Evolutionary conservation across 352 stramenopile genomes (phyloP).

Genomic region (Elongisporangium undulatum): DNA sequence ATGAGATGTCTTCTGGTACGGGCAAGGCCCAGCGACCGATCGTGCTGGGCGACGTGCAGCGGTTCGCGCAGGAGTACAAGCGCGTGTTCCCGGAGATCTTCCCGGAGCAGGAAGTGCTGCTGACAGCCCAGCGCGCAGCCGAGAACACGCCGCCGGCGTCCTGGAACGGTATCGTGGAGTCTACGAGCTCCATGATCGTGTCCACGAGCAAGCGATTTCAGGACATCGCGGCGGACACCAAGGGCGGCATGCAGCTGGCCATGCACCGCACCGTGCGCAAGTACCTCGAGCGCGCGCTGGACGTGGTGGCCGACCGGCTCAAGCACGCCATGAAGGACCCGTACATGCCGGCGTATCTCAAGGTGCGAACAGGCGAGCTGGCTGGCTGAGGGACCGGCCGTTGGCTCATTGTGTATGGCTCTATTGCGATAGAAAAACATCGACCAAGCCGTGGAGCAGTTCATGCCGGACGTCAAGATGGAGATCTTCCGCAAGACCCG

Average conservation of each 20-base stretch:
- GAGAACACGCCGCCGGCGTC: constrained; percentile 21
- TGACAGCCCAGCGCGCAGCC: constrained; percentile 41
- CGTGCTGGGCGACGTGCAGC: constrained; percentile 60
- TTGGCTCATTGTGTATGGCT: constrained; percentile 2
- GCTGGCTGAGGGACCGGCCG: neutral
- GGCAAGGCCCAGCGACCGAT: constrained; percentile 14
- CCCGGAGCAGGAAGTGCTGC: constrained; percentile 57
- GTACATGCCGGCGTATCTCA: constrained; percentile 80
- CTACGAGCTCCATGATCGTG: constrained; percentile 72
- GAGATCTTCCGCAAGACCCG: constrained; percentile 85
- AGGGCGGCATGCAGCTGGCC: constrained; percentile 72
- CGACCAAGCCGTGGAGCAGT: constrained; percentile 79
- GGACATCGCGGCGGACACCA: constrained; percentile 81
- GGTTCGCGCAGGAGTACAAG: constrained; percentile 78
- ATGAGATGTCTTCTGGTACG: neutral
- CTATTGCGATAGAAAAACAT: constrained; percentile 52
- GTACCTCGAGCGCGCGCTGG: constrained; percentile 71
- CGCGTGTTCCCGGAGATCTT: constrained; percentile 80
- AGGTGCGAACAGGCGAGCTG: constrained; percentile 18
- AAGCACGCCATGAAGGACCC: constrained; percentile 79
- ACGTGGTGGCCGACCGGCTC: constrained; percentile 70
- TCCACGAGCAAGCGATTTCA: constrained; percentile 81
- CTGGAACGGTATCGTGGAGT: constrained; percentile 71
- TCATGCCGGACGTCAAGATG: constrained; percentile 87
- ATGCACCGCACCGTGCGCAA: constrained; percentile 78